These are phyloP conservation scores for Chionographis japonica DNA, from an alignment of 106 monocot species.

Conservation along the genomic window DNA sequence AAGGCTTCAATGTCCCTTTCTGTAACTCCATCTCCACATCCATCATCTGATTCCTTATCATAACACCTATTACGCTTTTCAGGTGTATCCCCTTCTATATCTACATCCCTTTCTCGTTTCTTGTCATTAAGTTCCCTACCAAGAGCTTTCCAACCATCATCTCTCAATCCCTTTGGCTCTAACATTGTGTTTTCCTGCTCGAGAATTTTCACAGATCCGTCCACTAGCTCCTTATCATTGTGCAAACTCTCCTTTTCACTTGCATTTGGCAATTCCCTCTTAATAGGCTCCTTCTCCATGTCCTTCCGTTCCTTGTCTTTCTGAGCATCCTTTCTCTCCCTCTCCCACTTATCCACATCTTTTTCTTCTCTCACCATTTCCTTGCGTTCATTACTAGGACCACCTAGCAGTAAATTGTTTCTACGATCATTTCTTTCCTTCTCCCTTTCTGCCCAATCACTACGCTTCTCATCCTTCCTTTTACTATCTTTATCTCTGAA, in stretches of 20 bases:
- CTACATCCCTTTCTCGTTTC: slow-evolving; percentile 58
- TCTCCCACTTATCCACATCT: slow-evolving; percentile 57
- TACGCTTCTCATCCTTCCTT: slow-evolving; percentile 61
- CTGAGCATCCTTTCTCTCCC: slow-evolving; percentile 49
- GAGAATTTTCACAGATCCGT: slow-evolving; percentile 31
- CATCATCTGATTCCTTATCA: slow-evolving; percentile 70
- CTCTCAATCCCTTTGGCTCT: slow-evolving; percentile 46
- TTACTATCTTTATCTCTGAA: slow-evolving; percentile 67
- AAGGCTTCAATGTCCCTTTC: slow-evolving; percentile 78
- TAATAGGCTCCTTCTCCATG: slow-evolving; percentile 40
- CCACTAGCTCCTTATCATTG: slow-evolving; percentile 28
- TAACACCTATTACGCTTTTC: slow-evolving; percentile 38
- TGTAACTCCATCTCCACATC: slow-evolving; percentile 33
- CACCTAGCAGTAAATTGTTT: slow-evolving; percentile 20
- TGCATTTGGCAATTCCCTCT: slow-evolving; percentile 30
- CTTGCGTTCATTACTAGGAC: slow-evolving; percentile 37
- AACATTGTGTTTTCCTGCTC: slow-evolving; percentile 41
- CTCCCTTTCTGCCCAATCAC: slow-evolving; percentile 61
- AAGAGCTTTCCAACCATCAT: slow-evolving; percentile 54
- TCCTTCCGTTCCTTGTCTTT: slow-evolving; percentile 61
- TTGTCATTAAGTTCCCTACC: slow-evolving; percentile 52
- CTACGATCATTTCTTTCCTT: slow-evolving; percentile 63
- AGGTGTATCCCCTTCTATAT: slow-evolving; percentile 39
- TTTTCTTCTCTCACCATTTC: slow-evolving; percentile 45
- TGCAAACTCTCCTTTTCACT: slow-evolving; percentile 45